phyloP scores from a whole-genome alignment of 331 rosid genomes.

The Rhamnella rubrinervis region DNA sequence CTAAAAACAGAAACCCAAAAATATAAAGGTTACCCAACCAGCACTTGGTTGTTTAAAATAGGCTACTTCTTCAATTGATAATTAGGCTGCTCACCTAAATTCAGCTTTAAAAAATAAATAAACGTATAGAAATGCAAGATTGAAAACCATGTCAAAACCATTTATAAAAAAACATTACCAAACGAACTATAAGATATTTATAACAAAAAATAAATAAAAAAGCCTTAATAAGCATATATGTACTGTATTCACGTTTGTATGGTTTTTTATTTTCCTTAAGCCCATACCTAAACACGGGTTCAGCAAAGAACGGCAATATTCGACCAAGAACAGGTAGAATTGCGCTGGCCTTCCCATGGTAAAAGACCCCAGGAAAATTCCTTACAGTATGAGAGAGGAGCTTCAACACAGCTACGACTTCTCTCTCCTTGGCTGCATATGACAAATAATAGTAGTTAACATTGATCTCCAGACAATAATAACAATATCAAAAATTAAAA shows the following conservation, averaged over 20 bases:
- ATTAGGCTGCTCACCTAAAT: too few relatives aligned
- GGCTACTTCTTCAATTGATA: too few relatives aligned
- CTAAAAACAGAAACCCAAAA: not conserved
- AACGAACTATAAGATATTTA: too few relatives aligned
- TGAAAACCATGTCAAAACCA: too few relatives aligned
- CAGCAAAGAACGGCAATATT: slow-evolving; percentile 76
- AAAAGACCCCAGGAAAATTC: slow-evolving; percentile 77
- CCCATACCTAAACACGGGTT: slow-evolving; percentile 60
- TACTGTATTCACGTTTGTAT: too few relatives aligned
- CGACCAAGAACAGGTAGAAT: slow-evolving; percentile 64
- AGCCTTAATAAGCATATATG: too few relatives aligned
- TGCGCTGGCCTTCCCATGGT: slow-evolving; percentile 59
- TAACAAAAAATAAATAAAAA: too few relatives aligned
- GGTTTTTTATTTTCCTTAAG: not conserved
- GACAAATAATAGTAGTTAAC: not conserved
- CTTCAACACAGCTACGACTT: slow-evolving; percentile 67
- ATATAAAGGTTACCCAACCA: too few relatives aligned
- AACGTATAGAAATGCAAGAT: not conserved
- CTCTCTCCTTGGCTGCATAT: slow-evolving; percentile 61
- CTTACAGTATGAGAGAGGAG: slow-evolving; percentile 62
- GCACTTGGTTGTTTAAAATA: not conserved
- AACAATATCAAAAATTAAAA: too few relatives aligned
- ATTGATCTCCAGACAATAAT: too few relatives aligned
- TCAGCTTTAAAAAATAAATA: too few relatives aligned
- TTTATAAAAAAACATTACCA: too few relatives aligned